Conservation (phyloP, 2,329 filamentous ascomycete species). For the Byssothecium circinans region DNA sequence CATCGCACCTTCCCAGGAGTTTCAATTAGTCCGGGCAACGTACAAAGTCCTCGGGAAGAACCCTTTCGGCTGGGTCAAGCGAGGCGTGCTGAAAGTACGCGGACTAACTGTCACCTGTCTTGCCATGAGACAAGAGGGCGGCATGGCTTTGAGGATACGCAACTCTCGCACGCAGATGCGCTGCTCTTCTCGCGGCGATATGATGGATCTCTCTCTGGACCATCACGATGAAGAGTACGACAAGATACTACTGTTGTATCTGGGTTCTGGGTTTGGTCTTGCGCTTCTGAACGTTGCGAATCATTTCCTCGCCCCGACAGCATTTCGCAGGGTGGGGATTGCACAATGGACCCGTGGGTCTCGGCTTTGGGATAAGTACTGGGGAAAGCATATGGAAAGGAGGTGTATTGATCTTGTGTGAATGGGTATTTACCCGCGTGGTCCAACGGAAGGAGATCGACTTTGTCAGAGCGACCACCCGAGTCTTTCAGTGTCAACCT, state of each 20-base stretch:
- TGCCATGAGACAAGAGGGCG: background rate
- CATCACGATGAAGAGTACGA: background rate
- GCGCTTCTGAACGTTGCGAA: background rate
- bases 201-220: background rate
- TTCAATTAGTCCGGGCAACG: background rate
- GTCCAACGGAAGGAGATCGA: no score
- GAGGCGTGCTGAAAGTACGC: background rate
- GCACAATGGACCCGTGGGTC: background rate
- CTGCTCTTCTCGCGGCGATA: background rate
- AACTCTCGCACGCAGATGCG: background rate
- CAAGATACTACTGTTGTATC: background rate
- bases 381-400: background rate
- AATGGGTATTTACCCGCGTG: no score
- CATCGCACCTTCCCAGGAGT: background rate
- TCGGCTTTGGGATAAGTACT: background rate
- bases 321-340: background rate
- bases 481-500: background rate
- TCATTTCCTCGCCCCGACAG: background rate
- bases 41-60: conserved; percentile 4
- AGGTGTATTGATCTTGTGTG: background rate
- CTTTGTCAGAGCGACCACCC: no score
- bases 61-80: conserved; percentile 7
- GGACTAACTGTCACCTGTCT: background rate
- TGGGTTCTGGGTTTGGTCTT: background rate
- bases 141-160: background rate